phyloP scores from a whole-genome alignment of 2,329 filamentous ascomycete species.

The Colletotrichum simmondsii region DNA sequence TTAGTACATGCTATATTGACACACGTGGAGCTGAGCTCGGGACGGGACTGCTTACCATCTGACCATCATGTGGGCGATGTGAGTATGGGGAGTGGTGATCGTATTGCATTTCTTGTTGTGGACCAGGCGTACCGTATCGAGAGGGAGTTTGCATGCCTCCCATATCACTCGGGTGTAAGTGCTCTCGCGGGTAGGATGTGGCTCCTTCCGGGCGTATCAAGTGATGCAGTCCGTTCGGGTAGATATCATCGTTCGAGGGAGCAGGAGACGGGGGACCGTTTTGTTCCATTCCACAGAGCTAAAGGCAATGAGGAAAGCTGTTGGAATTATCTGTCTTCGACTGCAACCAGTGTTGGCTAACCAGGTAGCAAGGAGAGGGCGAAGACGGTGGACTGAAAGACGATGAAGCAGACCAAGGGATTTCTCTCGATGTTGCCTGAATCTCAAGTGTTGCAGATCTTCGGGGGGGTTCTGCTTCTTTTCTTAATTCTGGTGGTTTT shows the following conservation, averaged over 20 bases:
- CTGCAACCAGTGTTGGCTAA: background rate
- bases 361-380: background rate
- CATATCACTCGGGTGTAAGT: conserved; percentile 42
- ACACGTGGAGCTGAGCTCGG: background rate
- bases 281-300: conserved; percentile 46
- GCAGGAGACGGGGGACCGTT: conserved; percentile 57
- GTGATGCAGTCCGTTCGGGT: conserved; percentile 55
- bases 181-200: conserved; percentile 40
- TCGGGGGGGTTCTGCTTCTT: background rate
- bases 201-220: conserved; percentile 56
- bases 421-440: background rate
- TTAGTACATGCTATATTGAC: background rate
- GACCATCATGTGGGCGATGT: conserved; percentile 36
- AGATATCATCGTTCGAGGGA: conserved; percentile 49
- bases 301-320: background rate
- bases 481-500: background rate
- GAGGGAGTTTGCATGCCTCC: conserved; percentile 47
- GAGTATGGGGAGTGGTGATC: conserved; percentile 44
- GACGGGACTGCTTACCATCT: conserved; percentile 20
- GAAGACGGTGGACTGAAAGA: background rate
- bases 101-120: conserved; percentile 41
- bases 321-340: background rate
- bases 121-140: conserved; percentile 51
- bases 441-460: background rate
- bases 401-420: background rate